Conservation (phyloP, 106 monocot genomes). For the Acanthochlamys bracteata region DNA sequence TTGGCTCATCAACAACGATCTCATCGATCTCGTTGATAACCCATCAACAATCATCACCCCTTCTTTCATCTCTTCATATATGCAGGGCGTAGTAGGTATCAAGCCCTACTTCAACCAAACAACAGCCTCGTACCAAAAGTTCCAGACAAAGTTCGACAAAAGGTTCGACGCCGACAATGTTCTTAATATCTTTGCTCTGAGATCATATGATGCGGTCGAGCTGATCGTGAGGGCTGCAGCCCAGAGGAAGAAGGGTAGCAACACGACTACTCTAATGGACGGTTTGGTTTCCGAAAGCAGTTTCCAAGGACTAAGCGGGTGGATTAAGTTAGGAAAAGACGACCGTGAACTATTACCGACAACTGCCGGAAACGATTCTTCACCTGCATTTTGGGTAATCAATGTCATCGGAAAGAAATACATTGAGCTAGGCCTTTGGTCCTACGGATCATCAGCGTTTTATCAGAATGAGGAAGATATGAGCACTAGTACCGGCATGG, state of each 20-base stretch:
- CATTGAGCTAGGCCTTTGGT: slow-evolving; percentile 20
- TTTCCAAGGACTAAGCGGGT: slow-evolving; percentile 12
- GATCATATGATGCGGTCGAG: slow-evolving; percentile 17
- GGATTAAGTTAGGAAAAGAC: not conserved
- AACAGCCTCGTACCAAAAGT: slow-evolving; percentile 1
- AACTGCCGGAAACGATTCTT: not conserved
- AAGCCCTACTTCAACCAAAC: not conserved
- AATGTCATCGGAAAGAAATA: slow-evolving; percentile 22
- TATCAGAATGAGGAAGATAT: slow-evolving; percentile 2
- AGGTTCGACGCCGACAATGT: not conserved
- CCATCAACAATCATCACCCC: not conserved
- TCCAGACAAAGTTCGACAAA: not conserved
- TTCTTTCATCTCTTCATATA: not conserved
- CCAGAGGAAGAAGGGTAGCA: not conserved
- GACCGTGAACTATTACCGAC: not conserved
- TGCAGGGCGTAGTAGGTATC: slow-evolving; percentile 2
- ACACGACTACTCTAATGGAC: not conserved
- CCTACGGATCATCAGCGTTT: slow-evolving; percentile 5
- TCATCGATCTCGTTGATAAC: not conserved
- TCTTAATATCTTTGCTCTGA: not conserved
- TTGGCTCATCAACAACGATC: not conserved
- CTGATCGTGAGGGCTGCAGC: not conserved
- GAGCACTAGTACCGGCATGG: not conserved
- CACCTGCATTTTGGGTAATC: slow-evolving; percentile 8
- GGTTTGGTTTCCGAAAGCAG: slow-evolving; percentile 1